Conservation (phyloP, 73 alveolate genomes). For the Stentor coeruleus region DNA sequence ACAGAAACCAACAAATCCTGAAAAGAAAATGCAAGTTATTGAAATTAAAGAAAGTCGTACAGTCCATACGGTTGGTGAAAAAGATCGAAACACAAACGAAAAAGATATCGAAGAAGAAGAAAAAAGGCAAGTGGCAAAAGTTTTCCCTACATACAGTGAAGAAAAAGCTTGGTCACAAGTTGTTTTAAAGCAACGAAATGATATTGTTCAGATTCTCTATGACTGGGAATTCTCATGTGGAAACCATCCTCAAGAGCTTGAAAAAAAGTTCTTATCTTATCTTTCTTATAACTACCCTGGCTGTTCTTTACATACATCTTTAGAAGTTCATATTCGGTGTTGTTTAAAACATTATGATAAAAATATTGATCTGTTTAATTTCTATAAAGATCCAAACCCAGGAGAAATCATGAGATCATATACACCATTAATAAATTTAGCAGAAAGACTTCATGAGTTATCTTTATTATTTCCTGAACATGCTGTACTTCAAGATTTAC, state of each 20-base stretch:
- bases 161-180: slow-evolving; percentile 37
- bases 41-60: background rate
- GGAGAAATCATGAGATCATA: slow-evolving; percentile 64
- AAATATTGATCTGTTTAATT: slow-evolving; percentile 42
- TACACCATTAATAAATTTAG: slow-evolving; percentile 66
- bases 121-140: slow-evolving; percentile 43
- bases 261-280: background rate
- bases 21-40: background rate
- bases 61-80: slow-evolving; percentile 49
- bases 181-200: background rate
- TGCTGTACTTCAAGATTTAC: slow-evolving; percentile 63
- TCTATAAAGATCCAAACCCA: slow-evolving; percentile 77
- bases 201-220: background rate
- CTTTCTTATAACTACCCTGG: background rate
- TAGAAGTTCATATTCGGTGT: background rate
- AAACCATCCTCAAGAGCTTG: background rate
- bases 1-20: no score
- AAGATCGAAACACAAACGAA: slow-evolving; percentile 33
- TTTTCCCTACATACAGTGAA: slow-evolving; percentile 51
- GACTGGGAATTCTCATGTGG: slow-evolving; percentile 29
- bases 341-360: background rate
- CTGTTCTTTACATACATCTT: background rate
- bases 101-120: slow-evolving; percentile 44
- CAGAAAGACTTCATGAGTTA: slow-evolving; percentile 54
- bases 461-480: slow-evolving; percentile 61